Evolutionary conservation across 2,329 filamentous ascomycete species (phyloP), one percentile per base, ranked within the genome.

Genomic region (Cadophora sp.): DNA sequence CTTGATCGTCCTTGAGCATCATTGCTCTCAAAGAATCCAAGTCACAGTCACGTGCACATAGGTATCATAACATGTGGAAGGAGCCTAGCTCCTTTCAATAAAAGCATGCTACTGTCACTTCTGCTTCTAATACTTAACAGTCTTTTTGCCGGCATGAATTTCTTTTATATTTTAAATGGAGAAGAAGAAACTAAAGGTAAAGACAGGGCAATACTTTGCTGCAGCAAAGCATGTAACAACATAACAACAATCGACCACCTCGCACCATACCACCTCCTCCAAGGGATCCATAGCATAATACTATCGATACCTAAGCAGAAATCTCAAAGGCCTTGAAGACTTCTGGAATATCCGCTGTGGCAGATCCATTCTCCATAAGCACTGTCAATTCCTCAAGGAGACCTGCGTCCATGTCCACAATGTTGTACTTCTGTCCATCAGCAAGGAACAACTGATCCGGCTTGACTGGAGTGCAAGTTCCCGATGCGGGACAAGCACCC

Each of bases 341-440:
- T 59, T 24, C 56, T 59, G 56, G 56, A n/a, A 59, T 27, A 59
- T 59, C 56, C 39, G 20, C 36, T 27, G 13, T 13, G 5, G n/a
- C 20, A 45, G 56, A 59, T 45, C 56, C 56, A 20, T 59, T 59
- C 11, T 45, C 6, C 24, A 20, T 20, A 43, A 59, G 27, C 39
- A 13, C 56, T 30, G 39, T 14, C 56, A 59, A 59, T 59, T 59
- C 56, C 6, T 59, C 56, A 47, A 59, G 13, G 22, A 59, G 56
- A 47, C 56, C 39, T 27, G 20, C 1, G 56, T 59, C 56, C 56
- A 59, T 59, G 39, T 59, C 39, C 13, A 47, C 56, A 45, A 59
- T 59, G 39, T 59, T 59, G 56, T 59, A 59, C 56, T 47, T 59
- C 39, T 59, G 56, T 59, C 56, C 56, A 59, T 59, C 56, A 45